These are phyloP conservation scores for Colletotrichum phormii DNA, from an alignment of 2,329 filamentous ascomycete genomes.

Conservation along the genomic window DNA sequence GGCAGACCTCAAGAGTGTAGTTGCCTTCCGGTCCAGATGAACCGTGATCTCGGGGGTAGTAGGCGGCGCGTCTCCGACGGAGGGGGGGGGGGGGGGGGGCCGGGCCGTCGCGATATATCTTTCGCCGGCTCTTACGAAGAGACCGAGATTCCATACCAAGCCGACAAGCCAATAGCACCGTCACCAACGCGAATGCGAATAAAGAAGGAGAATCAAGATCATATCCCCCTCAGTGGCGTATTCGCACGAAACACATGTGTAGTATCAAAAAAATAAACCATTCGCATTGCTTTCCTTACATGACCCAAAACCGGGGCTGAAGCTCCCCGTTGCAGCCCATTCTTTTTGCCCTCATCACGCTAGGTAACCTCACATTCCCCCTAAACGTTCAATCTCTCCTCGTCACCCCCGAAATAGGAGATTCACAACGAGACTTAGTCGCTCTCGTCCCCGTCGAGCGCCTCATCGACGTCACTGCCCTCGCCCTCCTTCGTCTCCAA, in stretches of 20 bases:
- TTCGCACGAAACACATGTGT: neutral
- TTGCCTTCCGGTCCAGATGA: too few species aligned
- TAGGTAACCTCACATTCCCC: neutral
- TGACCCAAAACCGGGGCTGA: neutral
- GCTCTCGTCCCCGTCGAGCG: conserved; percentile 71
- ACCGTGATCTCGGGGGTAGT: too few species aligned
- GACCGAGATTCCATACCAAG: neutral
- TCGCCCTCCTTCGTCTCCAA: conserved; percentile 62
- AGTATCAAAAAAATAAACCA: neutral
- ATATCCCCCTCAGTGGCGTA: neutral
- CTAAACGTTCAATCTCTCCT: neutral
- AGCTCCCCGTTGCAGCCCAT: neutral
- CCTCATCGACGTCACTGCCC: conserved; percentile 68
- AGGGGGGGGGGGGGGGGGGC: too few species aligned
- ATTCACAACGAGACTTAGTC: conserved; percentile 50
- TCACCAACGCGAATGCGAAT: neutral
- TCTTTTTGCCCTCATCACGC: neutral
- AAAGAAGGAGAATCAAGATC: neutral
- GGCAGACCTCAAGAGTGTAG: too few species aligned
- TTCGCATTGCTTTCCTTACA: neutral
- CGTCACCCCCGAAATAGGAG: neutral
- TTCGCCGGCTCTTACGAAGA: neutral
- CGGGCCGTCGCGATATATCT: neutral
- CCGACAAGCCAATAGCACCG: too few species aligned
- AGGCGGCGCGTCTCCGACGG: too few species aligned